phyloP scores from a whole-genome alignment of 176 grass and related monocot species.

The Bothriochloa decipiens region DNA sequence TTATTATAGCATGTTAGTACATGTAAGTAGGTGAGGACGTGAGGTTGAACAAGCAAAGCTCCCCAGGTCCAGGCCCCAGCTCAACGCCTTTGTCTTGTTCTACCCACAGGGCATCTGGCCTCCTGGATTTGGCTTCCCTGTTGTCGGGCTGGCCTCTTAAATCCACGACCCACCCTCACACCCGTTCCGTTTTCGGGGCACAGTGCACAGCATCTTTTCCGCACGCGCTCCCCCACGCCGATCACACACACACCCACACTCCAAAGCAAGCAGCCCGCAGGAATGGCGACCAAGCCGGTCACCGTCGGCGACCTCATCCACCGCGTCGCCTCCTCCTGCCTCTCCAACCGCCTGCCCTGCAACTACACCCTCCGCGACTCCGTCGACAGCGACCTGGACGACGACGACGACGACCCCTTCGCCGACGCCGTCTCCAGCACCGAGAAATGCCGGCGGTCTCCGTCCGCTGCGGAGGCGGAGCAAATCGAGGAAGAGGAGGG shows the following conservation, averaged over 20 bases:
- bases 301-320: constrained; percentile 92
- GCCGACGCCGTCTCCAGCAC: constrained; percentile 36
- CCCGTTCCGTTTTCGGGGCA: not conserved
- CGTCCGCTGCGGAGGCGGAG: constrained; percentile 1
- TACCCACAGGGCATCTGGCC: constrained; percentile 40
- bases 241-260: not conserved
- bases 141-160: not conserved
- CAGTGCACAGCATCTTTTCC: not conserved
- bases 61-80: constrained; percentile 4
- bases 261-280: not conserved
- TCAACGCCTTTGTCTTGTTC: constrained; percentile 45
- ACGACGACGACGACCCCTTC: constrained; percentile 51
- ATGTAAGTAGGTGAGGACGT: not conserved
- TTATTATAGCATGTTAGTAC: not conserved
- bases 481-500: not conserved
- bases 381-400: constrained; percentile 52
- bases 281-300: constrained; percentile 60
- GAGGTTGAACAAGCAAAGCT: not conserved
- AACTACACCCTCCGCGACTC: constrained; percentile 46
- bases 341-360: constrained; percentile 78
- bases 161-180: constrained; percentile 17
- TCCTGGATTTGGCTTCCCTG: not conserved
- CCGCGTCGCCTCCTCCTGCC: constrained; percentile 81
- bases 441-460: constrained; percentile 37
- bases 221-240: not conserved